Evolutionary conservation across 2,329 filamentous ascomycete genomes (phyloP).

Genomic region (Taxawa tesnikishii): DNA sequence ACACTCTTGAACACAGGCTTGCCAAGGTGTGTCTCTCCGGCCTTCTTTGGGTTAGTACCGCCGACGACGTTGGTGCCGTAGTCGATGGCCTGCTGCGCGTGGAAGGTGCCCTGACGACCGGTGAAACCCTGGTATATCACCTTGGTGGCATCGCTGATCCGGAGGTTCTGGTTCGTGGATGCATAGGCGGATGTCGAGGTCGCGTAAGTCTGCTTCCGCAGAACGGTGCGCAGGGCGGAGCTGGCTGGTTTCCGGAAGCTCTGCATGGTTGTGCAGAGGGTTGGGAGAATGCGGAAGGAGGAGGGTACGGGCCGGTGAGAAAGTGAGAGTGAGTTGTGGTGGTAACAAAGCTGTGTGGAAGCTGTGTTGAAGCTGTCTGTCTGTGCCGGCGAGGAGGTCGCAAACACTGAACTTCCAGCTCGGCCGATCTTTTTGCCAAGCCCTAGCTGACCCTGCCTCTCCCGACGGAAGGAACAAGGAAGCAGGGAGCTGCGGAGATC

Average conservation of each 20-base stretch:
- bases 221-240: constrained; percentile 54
- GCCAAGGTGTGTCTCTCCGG: constrained; percentile 76
- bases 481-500: too few relatives aligned
- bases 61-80: constrained; percentile 98
- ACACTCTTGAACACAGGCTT: constrained; percentile 90
- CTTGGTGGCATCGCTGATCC: constrained; percentile 87
- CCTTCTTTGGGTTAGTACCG: constrained; percentile 98
- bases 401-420: too few relatives aligned
- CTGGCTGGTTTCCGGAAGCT: constrained; percentile 61
- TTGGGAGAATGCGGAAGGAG: constrained; percentile 3
- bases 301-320: constrained; percentile 1
- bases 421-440: too few relatives aligned
- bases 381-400: too few relatives aligned
- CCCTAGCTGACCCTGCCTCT: too few relatives aligned
- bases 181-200: constrained; percentile 46
- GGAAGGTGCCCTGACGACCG: constrained; percentile 64
- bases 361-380: too few relatives aligned
- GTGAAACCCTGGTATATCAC: constrained; percentile 97
- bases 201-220: constrained; percentile 62
- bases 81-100: constrained; percentile 94
- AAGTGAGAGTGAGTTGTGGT: too few relatives aligned
- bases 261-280: constrained; percentile 55
- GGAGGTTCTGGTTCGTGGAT: constrained; percentile 52
- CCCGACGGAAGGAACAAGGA: too few relatives aligned
- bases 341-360: too few relatives aligned